Evolutionary conservation across 495 filamentous ascomycete genomes (phyloP).

Genomic region (Achaetomiella virescens): DNA sequence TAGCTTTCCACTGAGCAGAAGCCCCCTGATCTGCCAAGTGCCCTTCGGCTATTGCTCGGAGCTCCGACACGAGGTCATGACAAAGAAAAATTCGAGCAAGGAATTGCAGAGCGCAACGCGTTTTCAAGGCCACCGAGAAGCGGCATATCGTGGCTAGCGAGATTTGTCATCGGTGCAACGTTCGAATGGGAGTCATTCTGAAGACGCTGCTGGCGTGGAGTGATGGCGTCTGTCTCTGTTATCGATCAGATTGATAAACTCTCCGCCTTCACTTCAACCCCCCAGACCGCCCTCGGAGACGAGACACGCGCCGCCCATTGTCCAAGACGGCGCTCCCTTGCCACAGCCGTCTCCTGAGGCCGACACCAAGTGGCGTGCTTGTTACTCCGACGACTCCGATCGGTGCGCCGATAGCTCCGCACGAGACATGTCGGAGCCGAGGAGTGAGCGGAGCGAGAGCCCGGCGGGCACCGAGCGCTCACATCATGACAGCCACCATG

Average conservation of each 20-base stretch:
- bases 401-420: conserved; percentile 20
- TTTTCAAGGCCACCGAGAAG: background rate
- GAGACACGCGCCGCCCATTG: too few species aligned
- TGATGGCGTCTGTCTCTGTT: too few species aligned
- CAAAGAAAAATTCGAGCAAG: background rate
- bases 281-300: too few species aligned
- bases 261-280: too few species aligned
- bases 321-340: background rate
- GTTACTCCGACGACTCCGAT: background rate
- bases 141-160: background rate
- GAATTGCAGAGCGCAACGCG: background rate
- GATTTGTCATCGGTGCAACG: too few species aligned
- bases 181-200: too few species aligned
- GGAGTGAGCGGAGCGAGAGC: conserved; percentile 21
- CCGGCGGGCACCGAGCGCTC: conserved; percentile 13
- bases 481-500: conserved; percentile 3
- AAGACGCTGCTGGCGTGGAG: too few species aligned
- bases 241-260: too few species aligned
- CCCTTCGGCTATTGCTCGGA: conserved; percentile 11
- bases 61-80: conserved; percentile 1
- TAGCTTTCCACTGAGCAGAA: background rate
- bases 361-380: background rate
- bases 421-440: conserved; percentile 26
- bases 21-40: too few species aligned
- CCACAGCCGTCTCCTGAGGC: background rate